These are phyloP conservation scores for Trichoderma arundinaceum DNA, from an alignment of 2,329 filamentous ascomycete genomes.

Conservation along the genomic window DNA sequence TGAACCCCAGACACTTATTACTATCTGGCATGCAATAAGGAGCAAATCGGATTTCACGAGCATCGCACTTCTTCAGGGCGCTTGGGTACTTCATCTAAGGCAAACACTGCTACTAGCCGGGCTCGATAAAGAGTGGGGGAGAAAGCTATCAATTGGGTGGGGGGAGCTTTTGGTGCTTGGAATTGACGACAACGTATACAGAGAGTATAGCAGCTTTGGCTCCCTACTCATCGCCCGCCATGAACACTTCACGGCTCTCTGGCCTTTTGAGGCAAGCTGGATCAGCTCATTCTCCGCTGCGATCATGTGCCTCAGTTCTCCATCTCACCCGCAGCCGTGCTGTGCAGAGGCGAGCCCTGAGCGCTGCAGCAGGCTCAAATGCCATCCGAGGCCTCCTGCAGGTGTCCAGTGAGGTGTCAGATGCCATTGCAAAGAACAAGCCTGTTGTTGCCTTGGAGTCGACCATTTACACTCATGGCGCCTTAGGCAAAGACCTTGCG, in stretches of 20 bases:
- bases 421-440: constrained; percentile 73
- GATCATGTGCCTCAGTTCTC: constrained; percentile 1
- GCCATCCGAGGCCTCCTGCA: constrained; percentile 56
- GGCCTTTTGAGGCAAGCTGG: constrained; percentile 4
- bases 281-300: constrained; percentile 8
- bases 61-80: neutral
- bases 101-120: neutral
- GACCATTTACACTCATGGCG: constrained; percentile 96
- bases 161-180: neutral
- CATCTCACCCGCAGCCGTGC: neutral
- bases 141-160: constrained; percentile 15
- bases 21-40: neutral
- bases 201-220: neutral
- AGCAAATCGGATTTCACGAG: neutral
- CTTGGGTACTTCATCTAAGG: neutral
- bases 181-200: constrained; percentile 7
- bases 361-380: constrained; percentile 38
- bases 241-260: constrained; percentile 30
- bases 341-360: constrained; percentile 23
- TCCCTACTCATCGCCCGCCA: constrained; percentile 10
- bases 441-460: constrained; percentile 93
- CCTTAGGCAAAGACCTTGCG: constrained; percentile 72
- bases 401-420: constrained; percentile 80
- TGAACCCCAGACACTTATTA: neutral
- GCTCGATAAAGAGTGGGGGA: constrained; percentile 27